phyloP scores from a whole-genome alignment of 1,284 basidiomycete genomes.

The Boletellus deceptivus region DNA sequence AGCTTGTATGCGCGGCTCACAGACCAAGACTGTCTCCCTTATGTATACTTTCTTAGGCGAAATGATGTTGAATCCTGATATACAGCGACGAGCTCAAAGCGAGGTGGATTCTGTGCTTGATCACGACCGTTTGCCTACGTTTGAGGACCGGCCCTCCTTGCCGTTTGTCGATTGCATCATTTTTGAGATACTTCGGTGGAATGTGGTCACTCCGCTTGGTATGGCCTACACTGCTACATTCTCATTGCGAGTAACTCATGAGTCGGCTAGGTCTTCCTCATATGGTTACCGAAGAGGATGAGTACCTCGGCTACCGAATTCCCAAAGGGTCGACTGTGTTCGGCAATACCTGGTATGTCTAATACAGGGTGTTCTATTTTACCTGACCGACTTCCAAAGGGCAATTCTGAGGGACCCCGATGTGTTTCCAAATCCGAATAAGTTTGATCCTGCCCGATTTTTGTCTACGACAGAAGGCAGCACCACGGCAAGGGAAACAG shows the following conservation, averaged over 20 bases:
- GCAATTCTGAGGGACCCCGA: neutral
- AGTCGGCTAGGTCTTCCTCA: neutral
- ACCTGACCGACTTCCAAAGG: neutral
- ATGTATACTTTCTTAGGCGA: neutral
- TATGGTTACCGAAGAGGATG: no score
- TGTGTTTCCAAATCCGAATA: no score
- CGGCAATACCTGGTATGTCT: neutral
- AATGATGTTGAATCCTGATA: neutral
- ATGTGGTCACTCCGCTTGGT: neutral
- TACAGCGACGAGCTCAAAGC: neutral
- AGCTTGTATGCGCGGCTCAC: neutral
- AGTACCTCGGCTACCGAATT: no score
- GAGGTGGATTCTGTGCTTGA: neutral
- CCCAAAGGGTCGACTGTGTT: no score
- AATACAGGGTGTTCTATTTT: neutral
- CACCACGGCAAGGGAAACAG: constrained; percentile 1
- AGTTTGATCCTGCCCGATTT: neutral
- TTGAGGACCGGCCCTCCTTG: neutral
- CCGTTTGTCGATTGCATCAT: neutral
- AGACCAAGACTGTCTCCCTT: neutral
- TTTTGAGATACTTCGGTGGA: neutral
- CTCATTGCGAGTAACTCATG: neutral
- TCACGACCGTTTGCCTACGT: neutral
- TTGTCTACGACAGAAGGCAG: constrained; percentile 1
- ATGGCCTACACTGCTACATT: neutral